Base-by-base conservation (phyloP, 495 filamentous ascomycete species). In the Eremomyces bilateralis region DNA sequence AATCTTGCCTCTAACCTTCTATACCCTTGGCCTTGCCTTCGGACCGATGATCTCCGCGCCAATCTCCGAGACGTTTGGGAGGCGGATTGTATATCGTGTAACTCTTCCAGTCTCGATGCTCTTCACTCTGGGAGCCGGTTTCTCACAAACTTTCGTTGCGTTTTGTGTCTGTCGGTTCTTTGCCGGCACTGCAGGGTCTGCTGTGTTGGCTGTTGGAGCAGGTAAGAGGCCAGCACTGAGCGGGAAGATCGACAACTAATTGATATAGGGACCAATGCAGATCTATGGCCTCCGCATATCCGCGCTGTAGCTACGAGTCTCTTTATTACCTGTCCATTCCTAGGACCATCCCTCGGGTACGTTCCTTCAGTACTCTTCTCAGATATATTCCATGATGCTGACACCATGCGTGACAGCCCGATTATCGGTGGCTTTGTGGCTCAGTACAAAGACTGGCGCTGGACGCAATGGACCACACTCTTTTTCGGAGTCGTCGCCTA, bases 401-500 rank as follows among this genome's bases (percentile, higher is more conserved):
- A n/a, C n/a, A n/a, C n/a, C n/a, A n/a, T n/a, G n/a, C n/a, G n/a
- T n/a, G 6, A 8, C 15, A 32, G 33, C 20, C 72, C 73, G 2
- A 52, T 73, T 21, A 59, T 79, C 22, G 74, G 74, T 15, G 65
- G 66, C n/a, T 78, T 69, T 41, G 56, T 65, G 17, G 58, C 61
- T 3, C 55, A 63, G 31, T 52, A 64, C 18, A 70, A 67, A 41
- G 56, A 52, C 21, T 77, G 69, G 65, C 61, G 68, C 22, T 76
- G 71, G 69, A 70, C 69, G 5, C 54, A 67, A 43, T 71, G 65
- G 65, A 56, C 46, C 3, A 50, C 61, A 12, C 37, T 67, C 2
- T 61, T 71, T 38, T 50, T 62, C 15, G 50, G 61, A 12, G 39
- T 56, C 24, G 52, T 63, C 39, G 51, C 53, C 37, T 48, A 56